These are phyloP conservation scores for Globisporangium uncinulatum DNA, from an alignment of 352 stramenopile species.

Conservation along the genomic window DNA sequence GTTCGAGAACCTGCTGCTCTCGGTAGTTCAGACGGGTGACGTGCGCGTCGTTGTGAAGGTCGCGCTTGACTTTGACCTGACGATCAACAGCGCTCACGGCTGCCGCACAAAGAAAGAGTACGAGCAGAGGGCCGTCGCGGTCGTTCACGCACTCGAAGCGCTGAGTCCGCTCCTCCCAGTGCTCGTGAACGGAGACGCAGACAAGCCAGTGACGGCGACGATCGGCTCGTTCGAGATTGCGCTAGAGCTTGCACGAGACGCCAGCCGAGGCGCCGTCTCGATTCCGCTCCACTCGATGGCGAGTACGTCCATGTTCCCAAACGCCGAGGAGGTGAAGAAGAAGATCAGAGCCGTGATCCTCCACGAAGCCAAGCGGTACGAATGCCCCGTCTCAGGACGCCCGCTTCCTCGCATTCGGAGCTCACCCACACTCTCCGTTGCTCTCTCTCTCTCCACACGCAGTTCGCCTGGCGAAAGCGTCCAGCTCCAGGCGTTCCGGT, in stretches of 20 bases:
- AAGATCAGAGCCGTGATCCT: slow-evolving; percentile 51
- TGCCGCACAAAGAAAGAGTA: slow-evolving; percentile 51
- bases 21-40: slow-evolving; percentile 43
- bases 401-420: background rate
- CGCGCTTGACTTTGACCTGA: slow-evolving; percentile 28
- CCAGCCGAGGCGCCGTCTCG: slow-evolving; percentile 12
- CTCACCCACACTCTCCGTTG: background rate
- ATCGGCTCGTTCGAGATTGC: slow-evolving; percentile 52
- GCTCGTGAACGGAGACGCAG: slow-evolving; percentile 25
- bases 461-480: slow-evolving; percentile 52
- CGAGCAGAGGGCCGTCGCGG: slow-evolving; percentile 28
- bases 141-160: slow-evolving; percentile 38
- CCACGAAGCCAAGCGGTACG: slow-evolving; percentile 57
- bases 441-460: background rate
- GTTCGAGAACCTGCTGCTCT: slow-evolving; percentile 55
- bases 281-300: slow-evolving; percentile 58
- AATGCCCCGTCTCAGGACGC: background rate
- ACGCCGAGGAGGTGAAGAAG: slow-evolving; percentile 36
- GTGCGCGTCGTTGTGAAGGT: slow-evolving; percentile 38
- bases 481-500: slow-evolving; percentile 46
- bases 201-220: slow-evolving; percentile 9
- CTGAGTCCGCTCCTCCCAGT: slow-evolving; percentile 47
- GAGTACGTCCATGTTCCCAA: slow-evolving; percentile 38
- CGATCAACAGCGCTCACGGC: slow-evolving; percentile 32
- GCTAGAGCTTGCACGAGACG: slow-evolving; percentile 31